Evolutionary conservation across 2,329 filamentous ascomycete species (phyloP), one percentile per base, ranked within the genome.

Genomic region (Blumeriella jaapii): DNA sequence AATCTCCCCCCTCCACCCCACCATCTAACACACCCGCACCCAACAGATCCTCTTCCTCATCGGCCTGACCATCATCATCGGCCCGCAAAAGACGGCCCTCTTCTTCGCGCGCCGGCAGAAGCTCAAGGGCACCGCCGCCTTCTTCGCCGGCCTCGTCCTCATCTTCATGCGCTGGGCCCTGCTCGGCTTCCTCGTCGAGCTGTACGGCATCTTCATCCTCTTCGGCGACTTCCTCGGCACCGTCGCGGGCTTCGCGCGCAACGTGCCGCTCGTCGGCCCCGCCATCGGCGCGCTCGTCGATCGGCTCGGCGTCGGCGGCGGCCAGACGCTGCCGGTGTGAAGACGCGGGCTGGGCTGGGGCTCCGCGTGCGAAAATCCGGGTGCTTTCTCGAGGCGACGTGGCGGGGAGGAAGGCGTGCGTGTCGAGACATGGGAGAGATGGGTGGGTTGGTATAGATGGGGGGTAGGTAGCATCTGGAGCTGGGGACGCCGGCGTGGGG

Each of bases 151-250:
- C 10, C 80, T 98, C 24, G 53, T 77, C 7, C 70, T 98, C 12
- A 98, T 98, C 49, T 65, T 98, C 24, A 59, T 94, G 53, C 74
- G 82, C 42, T 98, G 91, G 87, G 82, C 91, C 0, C 69, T 98
- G 36, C 72, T 91, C 44, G 91, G 91, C 17, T 98, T 98, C 62
- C 53, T 81, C 39, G 72, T 96, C 49, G 91, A 98, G 61, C 61
- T 89, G 3, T 96, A 96, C 61, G 91, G 91, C 18, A 89, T 98
- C 47, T 71, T 93, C 48, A 73, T 95, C 33, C 65, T 98, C 22
- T 98, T 98, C 62, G 91, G 91, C 22, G 91, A 98, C 60, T 96
- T 96, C 62, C 71, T 96, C 40, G 83, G 86, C 31, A 96, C 89
- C 13, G 87, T 96, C 46, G 82, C 82, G 0, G 75, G 82, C 11